Evolutionary conservation across 495 filamentous ascomycete species (phyloP).

Genomic region (Melanomma pulvis-pyrius): DNA sequence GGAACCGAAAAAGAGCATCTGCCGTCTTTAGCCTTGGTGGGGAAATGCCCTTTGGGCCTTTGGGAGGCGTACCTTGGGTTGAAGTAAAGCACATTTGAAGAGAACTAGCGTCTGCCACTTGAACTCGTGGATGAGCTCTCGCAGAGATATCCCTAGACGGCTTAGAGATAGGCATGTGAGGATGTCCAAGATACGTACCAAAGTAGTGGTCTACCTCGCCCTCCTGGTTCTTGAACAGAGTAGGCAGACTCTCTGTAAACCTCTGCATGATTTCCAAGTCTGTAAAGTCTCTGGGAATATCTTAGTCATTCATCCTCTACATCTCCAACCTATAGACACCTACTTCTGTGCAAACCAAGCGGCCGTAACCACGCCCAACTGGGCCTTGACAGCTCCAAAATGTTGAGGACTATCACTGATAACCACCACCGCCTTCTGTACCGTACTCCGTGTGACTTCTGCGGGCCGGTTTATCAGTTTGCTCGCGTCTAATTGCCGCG

Average conservation of each 20-base stretch:
- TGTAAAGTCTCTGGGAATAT: constrained; percentile 62
- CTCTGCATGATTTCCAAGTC: constrained; percentile 75
- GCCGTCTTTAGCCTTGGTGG: constrained; percentile 16
- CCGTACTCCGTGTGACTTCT: constrained; percentile 92
- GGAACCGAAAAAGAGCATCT: constrained; percentile 99
- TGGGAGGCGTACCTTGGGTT: constrained; percentile 74
- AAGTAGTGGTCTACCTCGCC: constrained; percentile 82
- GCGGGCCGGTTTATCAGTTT: constrained; percentile 74
- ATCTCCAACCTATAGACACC: constrained; percentile 43
- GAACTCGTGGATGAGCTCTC: constrained; percentile 92
- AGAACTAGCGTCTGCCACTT: constrained; percentile 90
- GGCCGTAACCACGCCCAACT: constrained; percentile 82
- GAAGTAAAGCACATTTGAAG: constrained; percentile 88
- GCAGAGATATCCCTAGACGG: constrained; percentile 70
- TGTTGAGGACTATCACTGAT: constrained; percentile 79
- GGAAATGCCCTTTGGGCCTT: background rate
- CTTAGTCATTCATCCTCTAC: constrained; percentile 7
- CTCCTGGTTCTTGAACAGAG: constrained; percentile 67
- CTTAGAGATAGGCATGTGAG: constrained; percentile 36
- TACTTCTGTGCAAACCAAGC: constrained; percentile 98
- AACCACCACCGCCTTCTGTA: constrained; percentile 98
- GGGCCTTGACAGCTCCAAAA: constrained; percentile 65
- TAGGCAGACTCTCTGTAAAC: constrained; percentile 86
- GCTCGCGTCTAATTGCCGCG: constrained; percentile 81
- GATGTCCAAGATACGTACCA: constrained; percentile 53